A percentile compares a stretch with the other conserved stretches of the same genome.
Evolutionary conservation across 2,329 filamentous ascomycete species (phyloP).

Genomic region (Didymella pinodella): DNA sequence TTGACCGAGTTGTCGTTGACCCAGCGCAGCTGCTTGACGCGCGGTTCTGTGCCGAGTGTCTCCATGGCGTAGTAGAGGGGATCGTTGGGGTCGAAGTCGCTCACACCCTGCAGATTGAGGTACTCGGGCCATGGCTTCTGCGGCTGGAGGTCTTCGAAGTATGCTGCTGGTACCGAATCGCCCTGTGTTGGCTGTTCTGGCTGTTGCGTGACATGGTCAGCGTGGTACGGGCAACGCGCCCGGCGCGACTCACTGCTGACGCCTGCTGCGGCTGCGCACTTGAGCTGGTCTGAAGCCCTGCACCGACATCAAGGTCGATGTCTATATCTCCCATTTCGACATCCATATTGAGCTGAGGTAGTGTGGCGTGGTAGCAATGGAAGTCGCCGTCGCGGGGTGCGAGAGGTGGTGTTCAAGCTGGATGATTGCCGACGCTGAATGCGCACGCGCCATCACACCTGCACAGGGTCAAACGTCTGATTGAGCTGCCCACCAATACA

Average conservation of each 20-base stretch:
- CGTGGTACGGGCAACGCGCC: conserved; percentile 11
- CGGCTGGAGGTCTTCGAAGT: conserved; percentile 43
- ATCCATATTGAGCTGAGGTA: conserved; percentile 37
- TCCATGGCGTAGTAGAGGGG: conserved; percentile 77
- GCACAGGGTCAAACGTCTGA: conserved; percentile 4
- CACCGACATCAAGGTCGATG: conserved; percentile 47
- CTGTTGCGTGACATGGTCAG: conserved; percentile 11
- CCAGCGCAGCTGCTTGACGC: conserved; percentile 76
- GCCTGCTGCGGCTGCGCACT: conserved; percentile 33
- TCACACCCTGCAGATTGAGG: conserved; percentile 83
- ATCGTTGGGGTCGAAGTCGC: conserved; percentile 80
- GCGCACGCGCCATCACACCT: conserved; percentile 12
- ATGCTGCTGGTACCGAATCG: conserved; percentile 43
- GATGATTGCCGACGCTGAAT: conserved; percentile 8
- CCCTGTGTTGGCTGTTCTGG: conserved; percentile 22
- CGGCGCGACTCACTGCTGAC: conserved; percentile 23
- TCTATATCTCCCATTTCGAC: conserved; percentile 49
- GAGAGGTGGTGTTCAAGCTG: conserved; percentile 12
- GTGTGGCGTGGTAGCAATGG: conserved; percentile 16
- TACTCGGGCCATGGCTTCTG: conserved; percentile 63
- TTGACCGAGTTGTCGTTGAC: conserved; percentile 94
- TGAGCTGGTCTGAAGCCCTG: conserved; percentile 24
- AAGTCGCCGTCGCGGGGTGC: conserved; percentile 26
- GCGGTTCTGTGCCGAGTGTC: conserved; percentile 67
- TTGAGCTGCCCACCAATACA: background rate